Evolutionary conservation across 148 eudicot genomes (phyloP), one percentile per base, ranked within the genome.

Genomic region (Limonium bicolor): DNA sequence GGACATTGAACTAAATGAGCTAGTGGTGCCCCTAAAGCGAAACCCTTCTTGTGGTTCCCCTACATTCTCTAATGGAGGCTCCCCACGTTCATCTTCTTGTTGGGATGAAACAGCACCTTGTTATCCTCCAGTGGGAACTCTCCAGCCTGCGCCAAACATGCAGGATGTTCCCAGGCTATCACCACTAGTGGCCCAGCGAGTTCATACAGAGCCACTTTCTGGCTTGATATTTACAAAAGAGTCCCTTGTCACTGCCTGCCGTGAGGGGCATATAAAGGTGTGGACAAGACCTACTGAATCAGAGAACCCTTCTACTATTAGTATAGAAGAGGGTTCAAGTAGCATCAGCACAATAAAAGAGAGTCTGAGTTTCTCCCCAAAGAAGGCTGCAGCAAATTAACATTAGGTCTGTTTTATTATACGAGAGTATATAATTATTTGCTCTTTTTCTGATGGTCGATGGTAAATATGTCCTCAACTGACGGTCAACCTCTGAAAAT

Each of bases 101-200:
- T 66, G 71, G 71, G 66, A 66, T 45, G 60, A 27, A 53, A 53
- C 41, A 27, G 30, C 46, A 19, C 57, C 71, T 7, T n/a, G n/a
- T n/a, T n/a, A n/a, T n/a, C n/a, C n/a, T n/a, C n/a, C n/a, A n/a
- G 46, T 55, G 24, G 71, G 71, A 15, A 60, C 66, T 37, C 57
- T 66, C 25, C 71, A 66, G 50, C 65, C 71, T 55, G 64, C 71
- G 25, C 71, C 71, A 5, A 60, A 62, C 61, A 60, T 66, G 66
- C 46, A 66, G 50, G 66, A 66, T 25, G 52, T 66, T 25, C 71
- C 71, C 5, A 60, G 60, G 56, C 71, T 66, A 12, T 40, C 71
- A 22, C 71, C 71, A 27, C 35, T 66, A 0, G 66, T 66, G 24
- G 66, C 66, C 18, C 71, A 66, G 36, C 66, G 62, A 1, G 62